Percentiles rank a stretch among this genome's conserved stretches.
phyloP scores from a whole-genome alignment of 1,139 yeast genomes.

The Hyphopichia wangnamkhiaoensis region DNA sequence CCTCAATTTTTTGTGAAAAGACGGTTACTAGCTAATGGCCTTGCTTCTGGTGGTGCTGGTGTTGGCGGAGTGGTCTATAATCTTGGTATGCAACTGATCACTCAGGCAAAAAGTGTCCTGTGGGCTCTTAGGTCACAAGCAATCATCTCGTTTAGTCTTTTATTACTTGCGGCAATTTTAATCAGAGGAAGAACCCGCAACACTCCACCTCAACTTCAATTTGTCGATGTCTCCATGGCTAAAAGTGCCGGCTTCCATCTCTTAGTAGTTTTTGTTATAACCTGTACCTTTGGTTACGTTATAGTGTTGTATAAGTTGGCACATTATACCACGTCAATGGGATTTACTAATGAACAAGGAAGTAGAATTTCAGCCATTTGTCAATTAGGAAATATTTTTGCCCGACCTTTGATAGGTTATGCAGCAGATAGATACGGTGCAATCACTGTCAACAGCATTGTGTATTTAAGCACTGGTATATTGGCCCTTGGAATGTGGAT shows the following conservation, averaged over 20 bases:
- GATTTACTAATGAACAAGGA: slow-evolving; percentile 31
- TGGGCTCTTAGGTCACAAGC: slow-evolving; percentile 46
- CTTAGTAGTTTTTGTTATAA: slow-evolving; percentile 26
- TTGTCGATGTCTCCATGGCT: slow-evolving; percentile 27
- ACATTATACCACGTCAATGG: slow-evolving; percentile 29
- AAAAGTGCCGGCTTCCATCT: slow-evolving; percentile 28
- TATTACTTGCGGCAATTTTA: slow-evolving; percentile 25
- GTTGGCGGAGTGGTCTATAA: slow-evolving; percentile 19
- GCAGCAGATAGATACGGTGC: slow-evolving; percentile 49
- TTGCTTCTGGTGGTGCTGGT: slow-evolving; percentile 57
- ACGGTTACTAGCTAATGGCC: slow-evolving; percentile 58
- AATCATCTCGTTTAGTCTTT: slow-evolving; percentile 26
- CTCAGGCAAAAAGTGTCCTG: slow-evolving; percentile 21
- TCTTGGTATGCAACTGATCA: slow-evolving; percentile 31
- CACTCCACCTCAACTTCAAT: slow-evolving; percentile 21
- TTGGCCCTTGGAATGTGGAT: slow-evolving; percentile 60
- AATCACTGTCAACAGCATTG: slow-evolving; percentile 39
- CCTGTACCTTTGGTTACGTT: slow-evolving; percentile 41
- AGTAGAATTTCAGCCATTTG: slow-evolving; percentile 53
- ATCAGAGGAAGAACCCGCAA: slow-evolving; percentile 15
- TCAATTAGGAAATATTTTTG: slow-evolving; percentile 39
- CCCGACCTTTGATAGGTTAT: slow-evolving; percentile 48
- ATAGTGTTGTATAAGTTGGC: slow-evolving; percentile 37
- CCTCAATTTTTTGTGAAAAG: slow-evolving; percentile 64
- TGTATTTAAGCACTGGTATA: slow-evolving; percentile 34